Percentiles rank a stretch among this genome's conserved stretches.
Evolutionary conservation across 2,329 filamentous ascomycete genomes (phyloP).

Genomic region (Microsporum canis): DNA sequence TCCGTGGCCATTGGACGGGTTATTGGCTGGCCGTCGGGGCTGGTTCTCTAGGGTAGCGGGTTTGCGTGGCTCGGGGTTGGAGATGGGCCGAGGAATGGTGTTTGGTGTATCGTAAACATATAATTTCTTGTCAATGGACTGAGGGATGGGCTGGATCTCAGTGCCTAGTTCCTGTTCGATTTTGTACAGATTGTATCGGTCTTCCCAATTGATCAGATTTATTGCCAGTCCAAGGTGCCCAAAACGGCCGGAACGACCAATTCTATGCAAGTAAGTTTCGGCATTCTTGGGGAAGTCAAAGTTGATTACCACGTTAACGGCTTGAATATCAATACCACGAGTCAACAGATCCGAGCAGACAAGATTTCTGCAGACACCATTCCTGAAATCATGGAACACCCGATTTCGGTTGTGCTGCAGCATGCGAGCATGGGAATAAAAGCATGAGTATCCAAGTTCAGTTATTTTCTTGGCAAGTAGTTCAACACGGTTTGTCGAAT

Average conservation of each 20-base stretch:
- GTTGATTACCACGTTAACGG: slow-evolving; percentile 99
- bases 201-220: slow-evolving; percentile 99
- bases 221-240: slow-evolving; percentile 95
- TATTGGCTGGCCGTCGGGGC: slow-evolving; percentile 10
- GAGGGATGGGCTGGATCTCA: slow-evolving; percentile 93
- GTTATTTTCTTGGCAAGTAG: slow-evolving; percentile 98
- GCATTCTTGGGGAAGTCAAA: slow-evolving; percentile 99
- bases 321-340: slow-evolving; percentile 98
- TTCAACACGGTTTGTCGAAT: slow-evolving; percentile 96
- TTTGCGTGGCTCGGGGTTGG: slow-evolving; percentile 35
- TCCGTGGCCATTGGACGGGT: slow-evolving; percentile 22
- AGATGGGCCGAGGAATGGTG: slow-evolving; percentile 75
- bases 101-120: slow-evolving; percentile 98
- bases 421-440: slow-evolving; percentile 99
- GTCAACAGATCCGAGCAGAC: slow-evolving; percentile 96
- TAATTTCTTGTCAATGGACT: slow-evolving; percentile 89
- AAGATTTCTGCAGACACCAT: slow-evolving; percentile 92
- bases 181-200: slow-evolving; percentile 96
- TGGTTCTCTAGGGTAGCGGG: slow-evolving; percentile 15
- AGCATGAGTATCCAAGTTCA: slow-evolving; percentile 96
- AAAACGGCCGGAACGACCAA: slow-evolving; percentile 93
- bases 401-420: slow-evolving; percentile 88
- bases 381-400: slow-evolving; percentile 98
- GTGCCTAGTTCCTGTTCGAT: slow-evolving; percentile 96
- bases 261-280: slow-evolving; percentile 95